Conservation (phyloP, 371 early-diverging fungal genomes). For the Rhizopus arrhizus region DNA sequence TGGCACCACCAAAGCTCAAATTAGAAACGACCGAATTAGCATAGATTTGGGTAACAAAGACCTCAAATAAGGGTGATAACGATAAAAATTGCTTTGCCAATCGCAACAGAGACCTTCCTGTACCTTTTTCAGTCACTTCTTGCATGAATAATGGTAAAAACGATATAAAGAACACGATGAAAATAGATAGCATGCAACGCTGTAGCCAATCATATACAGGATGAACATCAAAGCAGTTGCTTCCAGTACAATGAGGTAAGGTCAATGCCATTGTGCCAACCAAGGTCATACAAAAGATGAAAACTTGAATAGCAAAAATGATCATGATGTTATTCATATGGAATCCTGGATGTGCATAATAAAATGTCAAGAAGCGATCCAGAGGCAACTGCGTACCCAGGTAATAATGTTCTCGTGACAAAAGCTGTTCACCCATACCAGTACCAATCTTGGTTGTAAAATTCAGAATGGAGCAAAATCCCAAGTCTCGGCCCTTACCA, state of each 20-base stretch:
- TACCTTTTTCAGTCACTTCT: slow-evolving; percentile 85
- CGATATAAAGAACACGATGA: slow-evolving; percentile 79
- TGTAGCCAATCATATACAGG: slow-evolving; percentile 82
- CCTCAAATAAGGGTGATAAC: slow-evolving; percentile 86
- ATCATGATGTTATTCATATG: slow-evolving; percentile 92
- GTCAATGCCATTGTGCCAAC: slow-evolving; percentile 73
- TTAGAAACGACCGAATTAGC: slow-evolving; percentile 81
- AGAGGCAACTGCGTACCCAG: slow-evolving; percentile 81
- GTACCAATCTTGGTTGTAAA: slow-evolving; percentile 90
- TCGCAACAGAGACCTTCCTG: slow-evolving; percentile 70
- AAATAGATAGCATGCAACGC: slow-evolving; percentile 76
- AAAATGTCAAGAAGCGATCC: slow-evolving; percentile 86
- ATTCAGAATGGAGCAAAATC: slow-evolving; percentile 86
- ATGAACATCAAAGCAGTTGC: slow-evolving; percentile 70
- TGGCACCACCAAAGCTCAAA: slow-evolving; percentile 83
- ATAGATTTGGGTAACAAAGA: slow-evolving; percentile 89
- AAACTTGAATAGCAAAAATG: slow-evolving; percentile 83
- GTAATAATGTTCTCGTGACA: slow-evolving; percentile 89
- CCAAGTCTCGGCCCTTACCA: slow-evolving; percentile 90
- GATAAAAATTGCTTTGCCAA: slow-evolving; percentile 83
- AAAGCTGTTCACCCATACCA: slow-evolving; percentile 90
- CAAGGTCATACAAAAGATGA: slow-evolving; percentile 78
- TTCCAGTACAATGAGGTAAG: slow-evolving; percentile 51
- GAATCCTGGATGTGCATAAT: slow-evolving; percentile 88
- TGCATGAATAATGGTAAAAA: slow-evolving; percentile 88